Conservation (phyloP, 2,329 filamentous ascomycete species). For the Arthroderma sp. region DNA sequence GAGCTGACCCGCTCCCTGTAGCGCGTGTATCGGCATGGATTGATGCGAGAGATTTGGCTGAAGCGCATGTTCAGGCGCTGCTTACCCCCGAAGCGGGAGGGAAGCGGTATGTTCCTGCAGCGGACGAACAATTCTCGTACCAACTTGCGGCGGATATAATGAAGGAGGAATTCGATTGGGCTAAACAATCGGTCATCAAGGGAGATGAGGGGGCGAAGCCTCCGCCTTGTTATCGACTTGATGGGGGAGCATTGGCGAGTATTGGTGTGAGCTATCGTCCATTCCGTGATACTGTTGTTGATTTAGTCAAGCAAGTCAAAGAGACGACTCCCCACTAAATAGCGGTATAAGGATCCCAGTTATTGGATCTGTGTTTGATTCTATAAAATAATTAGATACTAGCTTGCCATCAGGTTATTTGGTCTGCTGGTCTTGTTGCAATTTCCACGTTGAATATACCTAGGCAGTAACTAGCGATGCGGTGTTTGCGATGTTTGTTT, state of each 20-base stretch:
- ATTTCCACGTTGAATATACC: no score
- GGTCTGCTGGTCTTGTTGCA: no score
- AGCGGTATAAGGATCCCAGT: no score
- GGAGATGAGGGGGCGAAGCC: conserved; percentile 26
- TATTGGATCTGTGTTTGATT: no score
- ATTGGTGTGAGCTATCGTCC: conserved; percentile 27
- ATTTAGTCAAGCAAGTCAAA: conserved; percentile 7
- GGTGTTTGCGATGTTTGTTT: no score
- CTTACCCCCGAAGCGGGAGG: conserved; percentile 24
- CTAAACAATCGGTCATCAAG: conserved; percentile 18
- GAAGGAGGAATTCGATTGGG: conserved; percentile 27
- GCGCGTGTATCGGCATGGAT: conserved; percentile 33
- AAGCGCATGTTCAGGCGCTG: conserved; percentile 33
- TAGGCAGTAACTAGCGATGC: no score
- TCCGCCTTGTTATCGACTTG: conserved; percentile 25
- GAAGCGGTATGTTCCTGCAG: conserved; percentile 29
- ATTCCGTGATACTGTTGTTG: conserved; percentile 8
- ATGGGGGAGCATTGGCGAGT: conserved; percentile 28
- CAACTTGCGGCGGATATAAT: conserved; percentile 33
- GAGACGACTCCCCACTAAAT: background rate
- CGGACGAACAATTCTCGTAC: conserved; percentile 36
- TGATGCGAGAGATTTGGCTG: conserved; percentile 35
- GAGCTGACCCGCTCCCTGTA: conserved; percentile 25
- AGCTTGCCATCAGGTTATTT: no score
- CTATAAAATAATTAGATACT: no score